Base-by-base conservation (phyloP, 2,329 filamentous ascomycete species). In the Fusarium phyllophilum region DNA sequence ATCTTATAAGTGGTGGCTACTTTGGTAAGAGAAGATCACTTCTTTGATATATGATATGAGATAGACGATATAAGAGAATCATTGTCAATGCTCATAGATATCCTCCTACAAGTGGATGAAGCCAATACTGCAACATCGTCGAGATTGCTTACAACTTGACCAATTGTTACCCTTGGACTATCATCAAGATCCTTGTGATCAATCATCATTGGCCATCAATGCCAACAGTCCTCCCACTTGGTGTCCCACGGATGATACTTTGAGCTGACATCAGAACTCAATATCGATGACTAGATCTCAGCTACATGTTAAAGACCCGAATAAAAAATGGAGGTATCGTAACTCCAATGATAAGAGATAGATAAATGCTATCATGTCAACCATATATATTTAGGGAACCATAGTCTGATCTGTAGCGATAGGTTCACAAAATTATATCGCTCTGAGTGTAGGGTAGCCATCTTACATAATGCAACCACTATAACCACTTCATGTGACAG, bases 401-500 rank as follows among this genome's bases (percentile, higher is more conserved):
- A 54, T 22, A 22, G 8, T 18, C 20, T 29, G 9, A 10, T n/a
- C 7, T 10, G 17, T n/a, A 39, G n/a, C 15, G 11, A 39, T 54
- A 17, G 9, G 22, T 24, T 34, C 31, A 12, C 8, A 24, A 20
- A 12, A 12, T n/a, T 17, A 13, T 10, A 11, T 6, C 39, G 31
- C 11, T 20, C 6, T 6, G 3, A 24, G 26, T 72, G 9, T 31
- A 73, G 70, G 70, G 70, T 73, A 73, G 15, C 1, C 4, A 12
- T 7, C n/a, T 44, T 55, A 57, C 33, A 38, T 42, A 45, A 51
- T 22, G 15, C n/a, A 44, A 36, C n/a, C 48, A 67, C 24, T 48
- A 63, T 48, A 63, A 46, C 22, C 42, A 24, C 31, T 29, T 26
- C 72, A 74, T 68, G 71, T 74, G 72, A 74, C 60, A 68, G 38